phyloP scores from a whole-genome alignment of 116 monocot genomes.

The Trichopus zeylanicus region DNA sequence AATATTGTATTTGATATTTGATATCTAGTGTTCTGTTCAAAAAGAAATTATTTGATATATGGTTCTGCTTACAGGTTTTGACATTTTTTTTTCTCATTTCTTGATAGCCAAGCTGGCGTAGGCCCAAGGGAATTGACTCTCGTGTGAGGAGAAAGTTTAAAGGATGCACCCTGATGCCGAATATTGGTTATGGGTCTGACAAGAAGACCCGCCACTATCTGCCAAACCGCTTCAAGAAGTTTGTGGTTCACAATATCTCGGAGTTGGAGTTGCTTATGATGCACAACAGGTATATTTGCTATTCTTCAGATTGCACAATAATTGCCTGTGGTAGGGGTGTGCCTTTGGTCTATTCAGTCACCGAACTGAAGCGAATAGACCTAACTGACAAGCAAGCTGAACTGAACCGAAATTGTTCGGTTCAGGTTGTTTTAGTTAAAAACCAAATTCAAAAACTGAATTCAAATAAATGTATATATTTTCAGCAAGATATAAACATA shows the following conservation, averaged over 20 bases:
- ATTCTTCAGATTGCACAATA: background rate
- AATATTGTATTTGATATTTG: no score
- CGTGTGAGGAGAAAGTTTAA: slow-evolving; percentile 68
- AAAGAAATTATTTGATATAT: no score
- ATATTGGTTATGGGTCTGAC: slow-evolving; percentile 85
- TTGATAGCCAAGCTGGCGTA: slow-evolving; percentile 38
- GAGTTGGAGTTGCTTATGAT: slow-evolving; percentile 77
- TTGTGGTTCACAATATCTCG: slow-evolving; percentile 54
- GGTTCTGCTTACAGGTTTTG: background rate
- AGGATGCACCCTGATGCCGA: slow-evolving; percentile 84
- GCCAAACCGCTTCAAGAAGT: slow-evolving; percentile 65
- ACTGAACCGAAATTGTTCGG: no score
- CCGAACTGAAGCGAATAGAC: no score
- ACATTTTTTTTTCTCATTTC: background rate
- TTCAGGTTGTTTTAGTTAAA: no score
- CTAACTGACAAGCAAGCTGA: no score
- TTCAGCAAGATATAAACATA: no score
- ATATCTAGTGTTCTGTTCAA: no score
- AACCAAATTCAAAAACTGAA: no score
- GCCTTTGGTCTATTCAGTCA: no score
- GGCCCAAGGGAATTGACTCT: slow-evolving; percentile 41
- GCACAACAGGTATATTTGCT: slow-evolving; percentile 56
- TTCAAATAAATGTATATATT: no score
- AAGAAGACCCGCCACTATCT: slow-evolving; percentile 78
- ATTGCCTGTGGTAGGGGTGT: no score